Base-by-base conservation (phyloP, 495 filamentous ascomycete species). In the Aspergillus funiculosus region DNA sequence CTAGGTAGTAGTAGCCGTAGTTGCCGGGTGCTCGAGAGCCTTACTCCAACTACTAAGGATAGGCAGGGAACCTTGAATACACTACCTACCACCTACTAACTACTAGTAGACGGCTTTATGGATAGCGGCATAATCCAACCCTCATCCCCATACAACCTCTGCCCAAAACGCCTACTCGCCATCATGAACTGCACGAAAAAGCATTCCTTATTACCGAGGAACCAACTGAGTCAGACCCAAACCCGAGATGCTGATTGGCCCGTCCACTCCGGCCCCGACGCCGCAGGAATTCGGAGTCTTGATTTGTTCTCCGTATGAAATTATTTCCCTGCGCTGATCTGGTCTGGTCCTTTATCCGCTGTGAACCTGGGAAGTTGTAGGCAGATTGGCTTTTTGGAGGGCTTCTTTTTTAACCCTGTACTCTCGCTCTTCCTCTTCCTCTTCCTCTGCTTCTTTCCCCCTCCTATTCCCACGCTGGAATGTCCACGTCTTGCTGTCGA, bases 241-340 rank as follows among this genome's bases (percentile, higher is more conserved):
- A 57, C 54, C 63, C 67, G 65, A 71, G 59, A n/a, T 14, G 39
- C 11, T 69, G 57, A 69, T 71, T 71, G 67, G 67, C 8, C 36
- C 8, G 36, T 18, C 44, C 32, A 43, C 52, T 57, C 59, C 61
- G 50, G 53, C 42, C 48, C 48, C 54, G 52, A 59, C 15, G 30
- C 45, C 18, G 50, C 55, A 54, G 48, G 24, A 35, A 30, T 53
- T 68, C 62, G 64, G 66, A 48, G 62, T 47, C 57, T 57, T 66
- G 61, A 66, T 66, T 59, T 68, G 59, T 34, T 38, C 21, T 37
- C 9, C 27, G 11, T 28, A 27, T 48, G 35, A 48, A 48, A 48
- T 35, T 48, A 17, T 38, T 38, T 11, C 9, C 10, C 17, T 38
- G 13, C 35, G 20, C 6, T 7, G 17, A 10, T n/a, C n/a, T n/a